These are phyloP conservation scores for Desmodesmus armatus DNA, from an alignment of 139 green algal species.

Conservation along the genomic window DNA sequence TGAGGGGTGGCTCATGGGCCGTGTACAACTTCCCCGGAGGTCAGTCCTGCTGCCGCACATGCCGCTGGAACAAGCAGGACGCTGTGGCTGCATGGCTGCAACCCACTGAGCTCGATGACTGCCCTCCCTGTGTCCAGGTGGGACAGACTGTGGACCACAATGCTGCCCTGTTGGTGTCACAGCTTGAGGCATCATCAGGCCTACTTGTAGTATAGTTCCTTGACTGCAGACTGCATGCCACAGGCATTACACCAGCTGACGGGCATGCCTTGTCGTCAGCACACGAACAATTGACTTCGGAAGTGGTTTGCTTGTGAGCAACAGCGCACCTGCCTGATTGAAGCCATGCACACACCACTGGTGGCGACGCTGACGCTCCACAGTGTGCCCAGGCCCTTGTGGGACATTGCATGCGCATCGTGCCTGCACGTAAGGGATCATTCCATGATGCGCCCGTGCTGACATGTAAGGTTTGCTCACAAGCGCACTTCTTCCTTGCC, in stretches of 20 bases:
- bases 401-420: too few relatives aligned
- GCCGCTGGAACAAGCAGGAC: neutral
- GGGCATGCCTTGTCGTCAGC: neutral
- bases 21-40: neutral
- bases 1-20: neutral
- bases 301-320: too few relatives aligned
- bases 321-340: too few relatives aligned
- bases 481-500: neutral
- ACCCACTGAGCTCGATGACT: neutral
- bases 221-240: neutral
- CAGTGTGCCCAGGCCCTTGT: too few relatives aligned
- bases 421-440: neutral
- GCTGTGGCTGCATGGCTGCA: neutral
- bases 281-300: too few relatives aligned
- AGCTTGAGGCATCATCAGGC: neutral
- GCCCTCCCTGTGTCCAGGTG: neutral
- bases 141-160: too few relatives aligned
- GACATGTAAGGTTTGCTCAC: neutral
- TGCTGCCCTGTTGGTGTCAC: too few relatives aligned
- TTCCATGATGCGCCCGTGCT: neutral
- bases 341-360: too few relatives aligned
- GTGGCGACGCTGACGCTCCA: too few relatives aligned
- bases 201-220: neutral
- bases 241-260: too few relatives aligned
- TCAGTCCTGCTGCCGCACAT: slow-evolving; percentile 7